Conservation (phyloP, 352 stramenopile species). For the Phytopythium boreale region DNA sequence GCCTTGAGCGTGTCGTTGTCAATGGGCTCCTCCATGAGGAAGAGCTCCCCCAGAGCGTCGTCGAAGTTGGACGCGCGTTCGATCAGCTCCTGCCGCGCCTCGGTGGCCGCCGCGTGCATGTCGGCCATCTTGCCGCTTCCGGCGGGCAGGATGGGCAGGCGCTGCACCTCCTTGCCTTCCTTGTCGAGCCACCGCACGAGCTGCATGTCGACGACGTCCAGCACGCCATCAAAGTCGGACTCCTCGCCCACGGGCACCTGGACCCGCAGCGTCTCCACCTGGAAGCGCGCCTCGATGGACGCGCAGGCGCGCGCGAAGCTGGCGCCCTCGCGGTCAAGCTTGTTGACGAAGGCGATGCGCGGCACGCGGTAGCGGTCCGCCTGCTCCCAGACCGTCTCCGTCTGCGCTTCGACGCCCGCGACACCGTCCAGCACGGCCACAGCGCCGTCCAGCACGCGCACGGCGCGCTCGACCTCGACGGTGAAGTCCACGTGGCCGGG, state of each 20-base stretch:
- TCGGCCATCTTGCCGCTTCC: slow-evolving; percentile 45
- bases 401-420: slow-evolving; percentile 93
- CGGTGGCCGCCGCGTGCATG: slow-evolving; percentile 33
- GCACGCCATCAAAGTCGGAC: slow-evolving; percentile 53
- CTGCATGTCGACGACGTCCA: slow-evolving; percentile 72
- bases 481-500: slow-evolving; percentile 98
- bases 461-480: slow-evolving; percentile 96
- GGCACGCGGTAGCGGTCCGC: slow-evolving; percentile 77
- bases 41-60: slow-evolving; percentile 70
- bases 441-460: slow-evolving; percentile 97
- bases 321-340: slow-evolving; percentile 94
- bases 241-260: slow-evolving; percentile 69
- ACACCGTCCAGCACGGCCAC: slow-evolving; percentile 97
- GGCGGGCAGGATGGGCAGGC: slow-evolving; percentile 42
- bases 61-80: slow-evolving; percentile 67
- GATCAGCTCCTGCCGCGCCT: slow-evolving; percentile 56
- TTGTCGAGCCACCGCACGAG: slow-evolving; percentile 62
- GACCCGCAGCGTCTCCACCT: slow-evolving; percentile 55
- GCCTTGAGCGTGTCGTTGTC: slow-evolving; percentile 41
- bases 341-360: slow-evolving; percentile 97
- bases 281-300: slow-evolving; percentile 58
- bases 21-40: slow-evolving; percentile 67
- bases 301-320: slow-evolving; percentile 91
- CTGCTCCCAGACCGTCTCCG: slow-evolving; percentile 85
- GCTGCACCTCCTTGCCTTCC: slow-evolving; percentile 51